Evolutionary conservation across 2,329 filamentous ascomycete species (phyloP).

Genomic region (Trichoderma aggressivum): DNA sequence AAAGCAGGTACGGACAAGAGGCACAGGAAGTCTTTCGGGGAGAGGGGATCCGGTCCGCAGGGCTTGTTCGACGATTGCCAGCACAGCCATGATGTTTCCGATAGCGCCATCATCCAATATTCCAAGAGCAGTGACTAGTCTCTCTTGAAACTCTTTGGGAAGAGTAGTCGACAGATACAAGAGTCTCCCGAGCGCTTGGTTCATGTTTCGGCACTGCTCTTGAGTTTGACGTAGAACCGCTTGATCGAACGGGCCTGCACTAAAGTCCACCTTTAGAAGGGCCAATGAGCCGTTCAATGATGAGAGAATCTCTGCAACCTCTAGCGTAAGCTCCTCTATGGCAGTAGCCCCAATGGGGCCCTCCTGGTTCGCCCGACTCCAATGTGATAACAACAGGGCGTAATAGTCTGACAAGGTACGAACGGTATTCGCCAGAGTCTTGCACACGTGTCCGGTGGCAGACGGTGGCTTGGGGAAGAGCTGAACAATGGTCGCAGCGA

Average conservation of each 20-base stretch:
- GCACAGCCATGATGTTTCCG: slow-evolving; percentile 49
- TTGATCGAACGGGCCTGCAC: slow-evolving; percentile 31
- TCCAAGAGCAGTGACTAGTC: slow-evolving; percentile 37
- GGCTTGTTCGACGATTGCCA: slow-evolving; percentile 45
- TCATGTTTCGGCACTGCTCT: slow-evolving; percentile 32
- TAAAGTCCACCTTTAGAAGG: slow-evolving; percentile 31
- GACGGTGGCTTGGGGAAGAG: slow-evolving; percentile 47
- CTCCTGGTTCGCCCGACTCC: slow-evolving; percentile 33
- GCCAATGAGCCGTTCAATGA: slow-evolving; percentile 27
- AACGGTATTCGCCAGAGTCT: slow-evolving; percentile 43
- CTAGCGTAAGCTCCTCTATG: slow-evolving; percentile 30
- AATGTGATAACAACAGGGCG: slow-evolving; percentile 45
- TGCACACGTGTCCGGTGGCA: slow-evolving; percentile 42
- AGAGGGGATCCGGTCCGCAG: slow-evolving; percentile 46
- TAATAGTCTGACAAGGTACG: slow-evolving; percentile 47
- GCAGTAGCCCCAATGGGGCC: slow-evolving; percentile 31
- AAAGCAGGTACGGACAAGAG: slow-evolving; percentile 38
- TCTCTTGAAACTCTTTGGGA: slow-evolving; percentile 38
- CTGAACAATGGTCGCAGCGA: slow-evolving; percentile 43
- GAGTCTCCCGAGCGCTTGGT: slow-evolving; percentile 33
- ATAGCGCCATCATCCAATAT: slow-evolving; percentile 43
- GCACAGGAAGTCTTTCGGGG: slow-evolving; percentile 46
- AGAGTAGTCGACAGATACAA: slow-evolving; percentile 35
- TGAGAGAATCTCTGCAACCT: slow-evolving; percentile 29
- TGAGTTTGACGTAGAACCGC: slow-evolving; percentile 30